phyloP scores from a whole-genome alignment of 371 early-diverging fungal species.

The Actinomucor elegans region DNA sequence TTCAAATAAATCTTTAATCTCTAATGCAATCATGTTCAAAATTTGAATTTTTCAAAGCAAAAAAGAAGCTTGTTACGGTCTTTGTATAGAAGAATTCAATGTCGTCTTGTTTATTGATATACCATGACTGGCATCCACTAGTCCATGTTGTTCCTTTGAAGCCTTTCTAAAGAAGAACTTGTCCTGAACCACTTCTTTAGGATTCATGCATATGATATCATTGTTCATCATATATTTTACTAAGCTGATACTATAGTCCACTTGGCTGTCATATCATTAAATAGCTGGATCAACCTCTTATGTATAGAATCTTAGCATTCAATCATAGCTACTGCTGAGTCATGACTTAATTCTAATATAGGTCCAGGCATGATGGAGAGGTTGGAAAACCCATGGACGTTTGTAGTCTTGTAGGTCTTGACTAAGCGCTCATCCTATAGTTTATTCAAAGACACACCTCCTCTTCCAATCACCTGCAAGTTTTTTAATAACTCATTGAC shows the following conservation, averaged over 20 bases:
- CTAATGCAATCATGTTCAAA: slow-evolving; percentile 5
- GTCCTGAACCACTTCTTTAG: slow-evolving; percentile 16
- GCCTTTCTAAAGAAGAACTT: slow-evolving; percentile 4
- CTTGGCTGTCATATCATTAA: slow-evolving; percentile 11
- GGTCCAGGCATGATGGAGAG: slow-evolving; percentile 46
- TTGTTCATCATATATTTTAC: slow-evolving; percentile 21
- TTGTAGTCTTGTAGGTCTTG: slow-evolving; percentile 31
- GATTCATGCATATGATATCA: slow-evolving; percentile 15
- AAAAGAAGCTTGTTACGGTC: slow-evolving; percentile 2
- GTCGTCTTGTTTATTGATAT: slow-evolving; percentile 2
- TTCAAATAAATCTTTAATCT: not conserved
- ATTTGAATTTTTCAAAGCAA: not conserved
- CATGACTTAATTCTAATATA: slow-evolving; percentile 37
- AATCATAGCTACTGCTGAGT: slow-evolving; percentile 32
- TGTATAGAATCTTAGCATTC: slow-evolving; percentile 16
- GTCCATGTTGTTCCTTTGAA: slow-evolving; percentile 24
- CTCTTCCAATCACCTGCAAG: slow-evolving; percentile 23
- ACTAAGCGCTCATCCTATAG: slow-evolving; percentile 14
- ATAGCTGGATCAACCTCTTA: not conserved
- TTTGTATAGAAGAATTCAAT: slow-evolving; percentile 13
- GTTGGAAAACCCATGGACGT: slow-evolving; percentile 39
- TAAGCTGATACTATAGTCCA: slow-evolving; percentile 8
- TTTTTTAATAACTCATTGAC: slow-evolving; percentile 36
- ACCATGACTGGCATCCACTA: slow-evolving; percentile 26
- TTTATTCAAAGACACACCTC: slow-evolving; percentile 13